Conservation (phyloP, 352 stramenopile genomes). For the Pythium vanterpoolii region DNA sequence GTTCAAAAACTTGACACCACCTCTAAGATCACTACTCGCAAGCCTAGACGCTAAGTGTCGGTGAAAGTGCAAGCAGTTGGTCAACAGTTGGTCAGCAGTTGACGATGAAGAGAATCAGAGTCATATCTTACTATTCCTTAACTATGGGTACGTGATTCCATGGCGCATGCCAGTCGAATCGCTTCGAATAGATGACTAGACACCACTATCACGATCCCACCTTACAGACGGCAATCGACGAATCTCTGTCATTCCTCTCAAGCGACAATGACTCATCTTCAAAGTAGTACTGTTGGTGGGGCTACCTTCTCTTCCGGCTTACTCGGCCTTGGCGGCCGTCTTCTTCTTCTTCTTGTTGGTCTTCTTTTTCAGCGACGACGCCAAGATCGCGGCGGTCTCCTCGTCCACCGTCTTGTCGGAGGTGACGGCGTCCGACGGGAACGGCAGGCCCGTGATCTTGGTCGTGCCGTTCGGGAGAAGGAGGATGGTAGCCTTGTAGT, state of each 20-base stretch:
- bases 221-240: background rate
- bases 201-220: background rate
- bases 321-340: conserved; percentile 37
- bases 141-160: background rate
- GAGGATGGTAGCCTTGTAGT: conserved; percentile 99
- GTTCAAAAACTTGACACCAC: conserved; percentile 26
- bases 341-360: conserved; percentile 95
- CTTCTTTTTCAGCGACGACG: conserved; percentile 94
- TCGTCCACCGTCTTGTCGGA: conserved; percentile 93
- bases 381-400: conserved; percentile 88
- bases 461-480: conserved; percentile 94
- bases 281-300: background rate
- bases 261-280: background rate
- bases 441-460: conserved; percentile 94
- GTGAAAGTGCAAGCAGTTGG: too few relatives aligned
- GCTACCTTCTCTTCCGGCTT: conserved; percentile 8
- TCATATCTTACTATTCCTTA: conserved; percentile 33
- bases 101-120: conserved; percentile 18
- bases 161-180: background rate
- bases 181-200: background rate
- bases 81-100: background rate
- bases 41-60: background rate
- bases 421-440: conserved; percentile 88
- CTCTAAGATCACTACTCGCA: conserved; percentile 9
- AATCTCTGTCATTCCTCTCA: background rate